Conservation (phyloP, 2,329 filamentous ascomycete species). For the Penicillium sp. region DNA sequence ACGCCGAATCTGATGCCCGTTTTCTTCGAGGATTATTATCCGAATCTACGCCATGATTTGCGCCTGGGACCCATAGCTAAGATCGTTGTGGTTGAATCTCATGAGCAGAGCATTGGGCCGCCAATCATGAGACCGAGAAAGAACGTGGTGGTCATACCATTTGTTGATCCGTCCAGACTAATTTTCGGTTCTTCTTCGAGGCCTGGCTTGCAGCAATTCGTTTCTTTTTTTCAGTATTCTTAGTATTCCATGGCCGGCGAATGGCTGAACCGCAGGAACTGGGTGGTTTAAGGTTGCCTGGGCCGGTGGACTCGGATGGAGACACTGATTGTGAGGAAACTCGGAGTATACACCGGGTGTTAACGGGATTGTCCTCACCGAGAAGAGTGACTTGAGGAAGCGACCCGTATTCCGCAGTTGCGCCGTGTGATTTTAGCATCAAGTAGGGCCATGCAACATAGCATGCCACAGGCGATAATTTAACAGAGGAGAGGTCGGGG, state of each 20-base stretch:
- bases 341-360: slow-evolving; percentile 15
- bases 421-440: not conserved
- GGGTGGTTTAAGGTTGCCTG: slow-evolving; percentile 17
- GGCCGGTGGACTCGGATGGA: slow-evolving; percentile 6
- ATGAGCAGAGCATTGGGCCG: slow-evolving; percentile 2
- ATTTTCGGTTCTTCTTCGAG: slow-evolving; percentile 10
- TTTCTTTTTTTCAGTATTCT: slow-evolving; percentile 1
- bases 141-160: slow-evolving; percentile 11
- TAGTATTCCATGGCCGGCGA: slow-evolving; percentile 1
- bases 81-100: not conserved
- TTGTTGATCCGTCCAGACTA: slow-evolving; percentile 12
- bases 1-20: not conserved
- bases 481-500: not conserved
- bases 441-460: not conserved
- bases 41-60: slow-evolving; percentile 5
- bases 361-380: slow-evolving; percentile 13
- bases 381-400: not conserved
- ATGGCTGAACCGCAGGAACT: slow-evolving; percentile 5
- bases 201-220: slow-evolving; percentile 5
- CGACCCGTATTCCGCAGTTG: not conserved
- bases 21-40: slow-evolving; percentile 13
- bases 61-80: not conserved
- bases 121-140: slow-evolving; percentile 10
- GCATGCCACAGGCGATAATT: not conserved
- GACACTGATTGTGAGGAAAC: not conserved